A percentile compares a stretch with the other conserved stretches of the same genome.
phyloP scores from a whole-genome alignment of 768 basidiomycete species.

The Podaxis sp. region DNA sequence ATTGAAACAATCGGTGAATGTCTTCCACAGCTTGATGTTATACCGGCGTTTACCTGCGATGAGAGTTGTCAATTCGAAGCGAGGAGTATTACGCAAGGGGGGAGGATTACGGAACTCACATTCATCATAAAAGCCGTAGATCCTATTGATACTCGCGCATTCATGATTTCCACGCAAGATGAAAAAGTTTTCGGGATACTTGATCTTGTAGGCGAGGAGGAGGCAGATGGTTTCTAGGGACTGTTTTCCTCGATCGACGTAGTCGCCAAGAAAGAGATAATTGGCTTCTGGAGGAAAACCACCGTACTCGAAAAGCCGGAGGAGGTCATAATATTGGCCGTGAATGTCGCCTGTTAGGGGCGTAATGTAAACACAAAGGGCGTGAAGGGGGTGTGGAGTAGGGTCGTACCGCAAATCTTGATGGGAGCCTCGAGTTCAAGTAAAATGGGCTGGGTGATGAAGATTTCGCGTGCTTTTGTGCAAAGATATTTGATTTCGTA shows the following conservation, averaged over 20 bases:
- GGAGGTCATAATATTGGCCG: conserved; percentile 98
- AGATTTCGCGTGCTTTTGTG: conserved; percentile 98
- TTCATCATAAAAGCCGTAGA: conserved; percentile 99
- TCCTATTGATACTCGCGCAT: conserved; percentile 98
- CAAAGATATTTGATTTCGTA: conserved; percentile 99
- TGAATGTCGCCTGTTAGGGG: conserved; percentile 84
- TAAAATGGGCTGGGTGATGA: conserved; percentile 98
- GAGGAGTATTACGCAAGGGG: background rate
- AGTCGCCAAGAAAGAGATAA: conserved; percentile 99
- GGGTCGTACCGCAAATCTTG: conserved; percentile 93
- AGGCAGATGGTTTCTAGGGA: conserved; percentile 99
- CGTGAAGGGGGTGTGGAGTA: background rate
- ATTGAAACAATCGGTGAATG: conserved; percentile 99
- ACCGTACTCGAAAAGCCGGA: conserved; percentile 97
- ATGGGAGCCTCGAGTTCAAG: conserved; percentile 98
- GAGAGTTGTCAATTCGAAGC: conserved; percentile 5
- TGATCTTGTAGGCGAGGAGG: conserved; percentile 99
- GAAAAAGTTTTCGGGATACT: conserved; percentile 99
- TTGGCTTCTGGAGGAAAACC: conserved; percentile 99
- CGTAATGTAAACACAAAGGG: conserved; percentile 12
- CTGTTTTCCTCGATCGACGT: conserved; percentile 99
- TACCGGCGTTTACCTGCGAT: conserved; percentile 93
- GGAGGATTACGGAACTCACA: conserved; percentile 51
- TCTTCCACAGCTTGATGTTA: conserved; percentile 99
- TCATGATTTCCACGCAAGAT: conserved; percentile 99